Conservation (phyloP, 2,329 filamentous ascomycete species). For the Aschersonia sp. region DNA sequence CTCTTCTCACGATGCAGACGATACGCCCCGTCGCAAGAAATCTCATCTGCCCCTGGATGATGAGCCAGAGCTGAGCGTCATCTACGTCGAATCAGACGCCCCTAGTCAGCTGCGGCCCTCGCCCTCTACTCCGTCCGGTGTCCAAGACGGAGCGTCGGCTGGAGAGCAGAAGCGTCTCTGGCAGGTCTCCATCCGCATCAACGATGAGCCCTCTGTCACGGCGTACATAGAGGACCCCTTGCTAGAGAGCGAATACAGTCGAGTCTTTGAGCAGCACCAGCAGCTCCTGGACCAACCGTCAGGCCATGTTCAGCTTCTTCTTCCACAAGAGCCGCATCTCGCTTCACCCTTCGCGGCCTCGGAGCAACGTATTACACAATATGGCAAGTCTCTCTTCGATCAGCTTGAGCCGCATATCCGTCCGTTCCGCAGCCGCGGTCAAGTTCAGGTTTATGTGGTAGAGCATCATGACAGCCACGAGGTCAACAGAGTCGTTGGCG, state of each 20-base stretch:
- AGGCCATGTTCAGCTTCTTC: slow-evolving; percentile 8
- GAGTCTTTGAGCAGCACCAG: slow-evolving; percentile 13
- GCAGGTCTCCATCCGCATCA: slow-evolving; percentile 10
- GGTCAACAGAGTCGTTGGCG: slow-evolving; percentile 1
- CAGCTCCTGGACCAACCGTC: slow-evolving; percentile 9
- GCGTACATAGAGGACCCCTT: slow-evolving; percentile 11
- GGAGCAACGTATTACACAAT: slow-evolving; percentile 9
- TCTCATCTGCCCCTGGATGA: not conserved
- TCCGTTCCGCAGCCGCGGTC: slow-evolving; percentile 5
- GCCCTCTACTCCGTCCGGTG: not conserved
- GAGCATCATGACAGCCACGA: slow-evolving; percentile 10
- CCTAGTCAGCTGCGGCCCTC: not conserved
- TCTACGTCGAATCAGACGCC: not conserved
- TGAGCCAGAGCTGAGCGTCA: not conserved
- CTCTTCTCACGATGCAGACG: not conserved
- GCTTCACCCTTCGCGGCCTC: slow-evolving; percentile 5
- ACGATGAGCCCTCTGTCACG: slow-evolving; percentile 4
- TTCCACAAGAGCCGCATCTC: slow-evolving; percentile 3
- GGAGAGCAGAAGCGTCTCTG: slow-evolving; percentile 7
- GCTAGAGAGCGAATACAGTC: slow-evolving; percentile 9
- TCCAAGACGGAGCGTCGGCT: not conserved
- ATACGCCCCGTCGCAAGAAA: not conserved
- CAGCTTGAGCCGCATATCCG: slow-evolving; percentile 7
- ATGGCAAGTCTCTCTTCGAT: slow-evolving; percentile 8
- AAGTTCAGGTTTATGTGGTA: slow-evolving; percentile 11